Conservation (phyloP, 1,139 yeast genomes). For the Blastobotrys illinoisensis region DNA sequence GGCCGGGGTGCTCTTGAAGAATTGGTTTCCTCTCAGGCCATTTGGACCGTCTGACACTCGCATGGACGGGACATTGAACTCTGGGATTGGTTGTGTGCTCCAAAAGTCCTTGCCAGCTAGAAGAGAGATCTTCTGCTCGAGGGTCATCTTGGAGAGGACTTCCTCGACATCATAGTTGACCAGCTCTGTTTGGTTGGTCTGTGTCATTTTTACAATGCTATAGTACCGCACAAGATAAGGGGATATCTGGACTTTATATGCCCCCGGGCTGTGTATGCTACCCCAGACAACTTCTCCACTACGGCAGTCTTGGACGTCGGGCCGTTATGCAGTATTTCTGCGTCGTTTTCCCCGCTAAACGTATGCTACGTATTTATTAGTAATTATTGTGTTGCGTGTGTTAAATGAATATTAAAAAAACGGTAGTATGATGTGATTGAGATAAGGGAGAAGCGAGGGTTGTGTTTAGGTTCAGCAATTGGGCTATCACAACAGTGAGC, state of each 20-base stretch:
- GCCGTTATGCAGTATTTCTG: background rate
- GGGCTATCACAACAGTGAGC: too few species aligned
- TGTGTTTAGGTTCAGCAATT: too few species aligned
- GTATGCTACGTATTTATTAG: too few species aligned
- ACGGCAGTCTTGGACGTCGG: background rate
- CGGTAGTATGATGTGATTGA: too few species aligned
- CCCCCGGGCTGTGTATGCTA: too few species aligned
- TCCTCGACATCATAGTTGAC: constrained; percentile 38
- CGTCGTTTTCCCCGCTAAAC: too few species aligned
- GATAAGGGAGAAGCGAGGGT: too few species aligned
- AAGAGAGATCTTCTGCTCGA: constrained; percentile 45
- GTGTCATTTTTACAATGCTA: background rate
- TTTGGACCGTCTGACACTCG: constrained; percentile 49
- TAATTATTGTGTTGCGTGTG: too few species aligned
- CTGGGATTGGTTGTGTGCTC: constrained; percentile 49
- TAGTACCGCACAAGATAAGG: too few species aligned
- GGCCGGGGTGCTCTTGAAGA: constrained; percentile 44
- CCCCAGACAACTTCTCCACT: background rate
- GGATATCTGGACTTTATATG: background rate
- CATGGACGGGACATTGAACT: constrained; percentile 40
- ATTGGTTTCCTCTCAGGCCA: constrained; percentile 49
- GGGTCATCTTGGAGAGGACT: constrained; percentile 40
- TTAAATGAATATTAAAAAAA: too few species aligned
- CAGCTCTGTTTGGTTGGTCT: background rate
- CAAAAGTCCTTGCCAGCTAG: constrained; percentile 42